Conservation (phyloP, 164 flowering plant genomes). For the Santalum album region DNA sequence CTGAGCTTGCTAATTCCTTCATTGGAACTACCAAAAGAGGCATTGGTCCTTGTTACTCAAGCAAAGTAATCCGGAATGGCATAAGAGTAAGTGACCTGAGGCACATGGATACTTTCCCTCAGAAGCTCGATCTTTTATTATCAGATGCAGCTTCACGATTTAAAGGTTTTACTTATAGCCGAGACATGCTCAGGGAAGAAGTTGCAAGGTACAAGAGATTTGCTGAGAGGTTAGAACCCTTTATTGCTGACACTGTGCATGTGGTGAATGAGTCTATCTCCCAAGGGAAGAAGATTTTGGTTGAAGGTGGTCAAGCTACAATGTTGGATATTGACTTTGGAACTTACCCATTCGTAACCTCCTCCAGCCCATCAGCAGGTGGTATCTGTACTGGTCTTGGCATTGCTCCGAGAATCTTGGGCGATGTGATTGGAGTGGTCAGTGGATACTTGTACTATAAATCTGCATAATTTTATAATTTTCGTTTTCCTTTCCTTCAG, state of each 20-base stretch:
- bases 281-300: slow-evolving; percentile 71
- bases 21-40: slow-evolving; percentile 96
- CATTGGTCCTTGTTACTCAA: slow-evolving; percentile 89
- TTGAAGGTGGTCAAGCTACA: slow-evolving; percentile 99
- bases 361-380: slow-evolving; percentile 97
- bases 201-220: slow-evolving; percentile 73
- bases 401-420: slow-evolving; percentile 78
- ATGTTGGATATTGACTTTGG: slow-evolving; percentile 98
- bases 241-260: slow-evolving; percentile 77
- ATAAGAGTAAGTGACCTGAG: slow-evolving; percentile 85
- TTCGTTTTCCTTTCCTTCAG: background rate
- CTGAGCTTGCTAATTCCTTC: slow-evolving; percentile 82
- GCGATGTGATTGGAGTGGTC: slow-evolving; percentile 93
- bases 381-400: slow-evolving; percentile 98
- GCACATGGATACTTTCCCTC: slow-evolving; percentile 90
- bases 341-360: slow-evolving; percentile 93
- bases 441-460: slow-evolving; percentile 12
- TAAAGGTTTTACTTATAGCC: slow-evolving; percentile 48
- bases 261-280: slow-evolving; percentile 69
- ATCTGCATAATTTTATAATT: background rate
- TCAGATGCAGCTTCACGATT: slow-evolving; percentile 83
- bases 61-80: slow-evolving; percentile 83
- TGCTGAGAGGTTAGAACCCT: slow-evolving; percentile 89
- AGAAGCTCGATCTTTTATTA: slow-evolving; percentile 79
- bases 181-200: slow-evolving; percentile 71